A percentile compares a stretch with the other conserved stretches of the same genome.
Conservation (phyloP, 495 filamentous ascomycete genomes). For the Xylaria scruposa region DNA sequence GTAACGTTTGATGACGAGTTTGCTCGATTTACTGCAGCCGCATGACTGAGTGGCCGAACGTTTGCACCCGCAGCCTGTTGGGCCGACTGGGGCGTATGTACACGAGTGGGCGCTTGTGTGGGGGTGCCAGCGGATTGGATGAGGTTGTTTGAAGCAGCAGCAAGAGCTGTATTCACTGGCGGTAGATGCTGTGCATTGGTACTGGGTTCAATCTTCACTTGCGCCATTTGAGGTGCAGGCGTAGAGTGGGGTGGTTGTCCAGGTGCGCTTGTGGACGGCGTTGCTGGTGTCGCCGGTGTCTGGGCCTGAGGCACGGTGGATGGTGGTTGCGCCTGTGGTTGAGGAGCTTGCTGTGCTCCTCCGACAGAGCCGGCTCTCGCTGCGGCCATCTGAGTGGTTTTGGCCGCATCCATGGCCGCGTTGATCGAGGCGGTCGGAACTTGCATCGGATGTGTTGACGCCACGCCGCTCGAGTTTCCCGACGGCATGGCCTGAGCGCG, state of each 20-base stretch:
- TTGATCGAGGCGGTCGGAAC: constrained; percentile 45
- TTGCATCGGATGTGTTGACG: constrained; percentile 37
- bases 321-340: constrained; percentile 36
- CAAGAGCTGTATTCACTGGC: constrained; percentile 55
- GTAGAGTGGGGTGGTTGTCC: constrained; percentile 44
- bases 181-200: constrained; percentile 46
- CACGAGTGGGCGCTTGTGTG: constrained; percentile 50
- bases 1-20: constrained; percentile 46
- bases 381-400: constrained; percentile 55
- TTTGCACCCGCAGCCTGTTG: constrained; percentile 49
- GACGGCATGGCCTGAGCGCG: constrained; percentile 36
- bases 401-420: constrained; percentile 60
- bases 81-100: constrained; percentile 57
- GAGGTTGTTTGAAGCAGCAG: constrained; percentile 47
- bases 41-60: constrained; percentile 54
- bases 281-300: constrained; percentile 44
- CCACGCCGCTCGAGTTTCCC: constrained; percentile 24
- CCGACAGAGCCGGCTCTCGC: constrained; percentile 35
- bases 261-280: constrained; percentile 42
- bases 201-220: constrained; percentile 50
- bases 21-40: constrained; percentile 49
- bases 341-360: constrained; percentile 32
- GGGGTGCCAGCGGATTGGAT: constrained; percentile 50
- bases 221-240: constrained; percentile 24
- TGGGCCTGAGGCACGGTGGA: constrained; percentile 28